phyloP scores from a whole-genome alignment of 805 yeast species.

The Nakazawaea wickerhamii region DNA sequence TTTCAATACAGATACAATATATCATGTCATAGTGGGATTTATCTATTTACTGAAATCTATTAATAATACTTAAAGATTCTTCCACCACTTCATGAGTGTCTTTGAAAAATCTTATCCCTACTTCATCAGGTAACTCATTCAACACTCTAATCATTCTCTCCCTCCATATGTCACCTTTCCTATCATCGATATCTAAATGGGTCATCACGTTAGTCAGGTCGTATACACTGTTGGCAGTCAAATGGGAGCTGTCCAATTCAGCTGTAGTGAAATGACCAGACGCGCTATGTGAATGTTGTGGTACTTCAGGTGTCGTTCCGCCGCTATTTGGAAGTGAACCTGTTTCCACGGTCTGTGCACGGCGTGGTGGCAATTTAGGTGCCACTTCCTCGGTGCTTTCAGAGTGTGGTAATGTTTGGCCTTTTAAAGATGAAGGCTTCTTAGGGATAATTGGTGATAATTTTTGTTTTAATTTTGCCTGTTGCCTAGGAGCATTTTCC shows the following conservation, averaged over 20 bases:
- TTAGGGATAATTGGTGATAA: constrained; percentile 40
- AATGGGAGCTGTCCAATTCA: constrained; percentile 12
- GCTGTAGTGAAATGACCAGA: too few relatives aligned
- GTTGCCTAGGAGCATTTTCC: neutral
- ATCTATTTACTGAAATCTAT: neutral
- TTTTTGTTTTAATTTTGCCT: constrained; percentile 4
- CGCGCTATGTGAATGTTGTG: too few relatives aligned
- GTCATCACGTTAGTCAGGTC: constrained; percentile 17
- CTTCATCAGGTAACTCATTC: constrained; percentile 32
- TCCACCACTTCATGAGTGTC: constrained; percentile 34
- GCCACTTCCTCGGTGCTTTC: neutral
- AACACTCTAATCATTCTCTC: constrained; percentile 40
- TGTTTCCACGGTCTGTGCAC: neutral
- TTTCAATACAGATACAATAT: too few relatives aligned
- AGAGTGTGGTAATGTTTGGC: constrained; percentile 21
- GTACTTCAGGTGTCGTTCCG: constrained; percentile 20
- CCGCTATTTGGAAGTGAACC: constrained; percentile 2
- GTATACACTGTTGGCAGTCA: constrained; percentile 8
- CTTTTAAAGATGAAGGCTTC: constrained; percentile 39
- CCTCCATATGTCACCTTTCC: constrained; percentile 52
- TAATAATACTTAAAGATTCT: constrained; percentile 20
- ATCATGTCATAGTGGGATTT: neutral
- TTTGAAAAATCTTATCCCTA: constrained; percentile 39
- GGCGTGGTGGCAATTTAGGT: constrained; percentile 14
- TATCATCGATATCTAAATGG: constrained; percentile 32